phyloP scores from a whole-genome alignment of 2,329 filamentous ascomycete genomes.

The Penicillium thymicola region DNA sequence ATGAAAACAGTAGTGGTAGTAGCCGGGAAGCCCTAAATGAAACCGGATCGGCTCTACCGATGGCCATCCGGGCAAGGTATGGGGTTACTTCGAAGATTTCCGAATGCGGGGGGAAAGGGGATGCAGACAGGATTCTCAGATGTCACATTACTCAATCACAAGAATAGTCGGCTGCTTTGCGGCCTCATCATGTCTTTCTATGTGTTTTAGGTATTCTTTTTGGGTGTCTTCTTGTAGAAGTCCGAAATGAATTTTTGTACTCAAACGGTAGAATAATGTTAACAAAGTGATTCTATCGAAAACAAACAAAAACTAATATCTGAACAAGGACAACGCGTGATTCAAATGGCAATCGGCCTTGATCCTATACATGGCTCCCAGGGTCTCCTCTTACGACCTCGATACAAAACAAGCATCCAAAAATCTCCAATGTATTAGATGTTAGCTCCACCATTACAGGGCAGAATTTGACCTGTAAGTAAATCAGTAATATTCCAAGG shows the following conservation, averaged over 20 bases:
- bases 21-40: not conserved
- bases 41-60: not conserved
- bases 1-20: not conserved
- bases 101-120: conserved; percentile 1
- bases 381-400: not conserved
- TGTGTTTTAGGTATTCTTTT: no score
- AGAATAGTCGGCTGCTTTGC: no score
- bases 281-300: not conserved
- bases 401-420: not conserved
- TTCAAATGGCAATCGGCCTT: not conserved
- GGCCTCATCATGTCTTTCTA: no score
- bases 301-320: not conserved
- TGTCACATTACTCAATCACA: not conserved
- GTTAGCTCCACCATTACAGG: conserved; percentile 25
- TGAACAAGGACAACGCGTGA: not conserved
- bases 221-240: no score
- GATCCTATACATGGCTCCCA: not conserved
- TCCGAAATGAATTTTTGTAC: not conserved
- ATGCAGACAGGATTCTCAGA: no score
- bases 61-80: not conserved
- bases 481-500: conserved; percentile 1
- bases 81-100: not conserved
- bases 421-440: conserved; percentile 11
- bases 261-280: not conserved
- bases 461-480: conserved; percentile 22